Conservation (phyloP, 495 filamentous ascomycete species). For the Xylaria grammica region DNA sequence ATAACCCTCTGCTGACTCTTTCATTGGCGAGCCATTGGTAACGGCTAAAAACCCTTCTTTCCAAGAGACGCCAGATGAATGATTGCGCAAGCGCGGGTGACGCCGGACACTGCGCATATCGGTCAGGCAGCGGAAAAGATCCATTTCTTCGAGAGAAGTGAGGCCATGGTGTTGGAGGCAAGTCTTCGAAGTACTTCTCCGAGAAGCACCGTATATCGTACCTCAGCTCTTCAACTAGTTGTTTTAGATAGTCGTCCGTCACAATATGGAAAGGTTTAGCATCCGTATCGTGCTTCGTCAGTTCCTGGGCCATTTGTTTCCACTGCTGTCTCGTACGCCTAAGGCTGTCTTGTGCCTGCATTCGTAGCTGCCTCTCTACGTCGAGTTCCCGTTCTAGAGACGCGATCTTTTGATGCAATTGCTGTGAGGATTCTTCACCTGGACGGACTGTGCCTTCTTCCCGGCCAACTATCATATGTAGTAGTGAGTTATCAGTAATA, state of each 20-base stretch:
- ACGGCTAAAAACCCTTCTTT: not conserved
- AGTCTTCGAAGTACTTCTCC: conserved; percentile 3
- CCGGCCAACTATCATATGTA: no score
- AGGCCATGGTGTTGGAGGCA: not conserved
- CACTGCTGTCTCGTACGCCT: not conserved
- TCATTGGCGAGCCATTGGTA: not conserved
- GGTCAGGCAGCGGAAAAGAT: not conserved
- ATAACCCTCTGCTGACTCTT: not conserved
- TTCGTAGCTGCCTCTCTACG: not conserved
- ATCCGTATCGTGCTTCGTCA: not conserved
- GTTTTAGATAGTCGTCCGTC: conserved; percentile 6
- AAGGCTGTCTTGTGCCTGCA: not conserved
- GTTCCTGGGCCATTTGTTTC: conserved; percentile 3
- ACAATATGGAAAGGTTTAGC: conserved; percentile 5
- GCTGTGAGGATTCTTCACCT: not conserved
- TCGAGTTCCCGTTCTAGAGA: conserved; percentile 4
- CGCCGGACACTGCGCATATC: not conserved
- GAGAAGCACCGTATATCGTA: conserved; percentile 3
- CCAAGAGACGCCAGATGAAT: conserved; percentile 1
- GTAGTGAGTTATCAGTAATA: no score
- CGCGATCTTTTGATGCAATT: not conserved
- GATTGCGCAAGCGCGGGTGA: not conserved
- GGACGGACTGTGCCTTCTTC: not conserved
- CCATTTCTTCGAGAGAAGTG: not conserved
- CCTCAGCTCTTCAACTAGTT: not conserved